phyloP scores from a whole-genome alignment of 192 early-diverging fungal genomes.

The Podila epicladia region DNA sequence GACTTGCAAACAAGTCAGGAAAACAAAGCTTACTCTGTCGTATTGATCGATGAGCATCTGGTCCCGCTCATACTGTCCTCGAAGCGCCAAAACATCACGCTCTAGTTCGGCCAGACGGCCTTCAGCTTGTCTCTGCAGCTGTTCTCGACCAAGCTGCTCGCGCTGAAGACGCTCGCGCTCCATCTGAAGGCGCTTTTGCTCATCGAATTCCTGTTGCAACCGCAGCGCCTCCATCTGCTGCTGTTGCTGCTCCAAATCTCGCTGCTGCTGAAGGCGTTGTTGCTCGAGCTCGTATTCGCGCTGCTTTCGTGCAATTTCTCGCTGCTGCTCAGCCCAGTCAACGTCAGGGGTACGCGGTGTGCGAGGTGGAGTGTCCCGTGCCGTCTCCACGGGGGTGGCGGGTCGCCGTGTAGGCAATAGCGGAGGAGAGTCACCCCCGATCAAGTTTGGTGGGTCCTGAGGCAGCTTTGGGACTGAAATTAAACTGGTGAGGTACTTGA shows the following conservation, averaged over 20 bases:
- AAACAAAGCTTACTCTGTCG: conserved; percentile 60
- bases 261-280: conserved; percentile 67
- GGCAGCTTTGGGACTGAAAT: conserved; percentile 85
- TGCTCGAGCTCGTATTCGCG: conserved; percentile 64
- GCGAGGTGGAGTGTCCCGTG: conserved; percentile 26
- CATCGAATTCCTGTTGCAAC: conserved; percentile 77
- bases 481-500: conserved; percentile 90
- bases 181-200: conserved; percentile 74
- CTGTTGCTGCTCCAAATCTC: conserved; percentile 59
- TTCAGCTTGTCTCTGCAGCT: conserved; percentile 81
- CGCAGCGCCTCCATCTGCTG: conserved; percentile 64
- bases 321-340: conserved; percentile 66
- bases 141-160: conserved; percentile 78
- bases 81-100: conserved; percentile 77
- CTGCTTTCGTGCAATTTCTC: conserved; percentile 69
- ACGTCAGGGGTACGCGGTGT: conserved; percentile 5
- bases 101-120: conserved; percentile 80
- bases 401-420: conserved; percentile 11
- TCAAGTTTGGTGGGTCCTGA: conserved; percentile 82
- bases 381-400: conserved; percentile 48
- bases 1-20: neutral
- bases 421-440: conserved; percentile 73
- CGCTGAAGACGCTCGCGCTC: conserved; percentile 74
- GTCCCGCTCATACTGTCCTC: conserved; percentile 82
- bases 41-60: conserved; percentile 86